Percentiles rank a stretch among this genome's conserved stretches.
phyloP scores from a whole-genome alignment of 192 early-diverging fungal genomes.

The Entomortierella beljakovae region DNA sequence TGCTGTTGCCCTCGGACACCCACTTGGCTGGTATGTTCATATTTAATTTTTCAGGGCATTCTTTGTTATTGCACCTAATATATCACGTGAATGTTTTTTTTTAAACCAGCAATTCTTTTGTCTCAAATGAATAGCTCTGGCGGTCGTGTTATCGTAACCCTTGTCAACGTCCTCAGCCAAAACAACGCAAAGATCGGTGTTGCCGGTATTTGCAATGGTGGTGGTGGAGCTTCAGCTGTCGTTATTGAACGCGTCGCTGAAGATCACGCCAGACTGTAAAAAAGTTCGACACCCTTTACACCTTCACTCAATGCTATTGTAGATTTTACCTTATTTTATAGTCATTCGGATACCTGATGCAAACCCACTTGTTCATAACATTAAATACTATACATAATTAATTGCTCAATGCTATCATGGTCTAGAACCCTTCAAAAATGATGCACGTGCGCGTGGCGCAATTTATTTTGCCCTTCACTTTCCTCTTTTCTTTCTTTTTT shows the following conservation, averaged over 20 bases:
- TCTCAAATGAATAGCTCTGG: constrained; percentile 66
- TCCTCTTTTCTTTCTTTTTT: neutral
- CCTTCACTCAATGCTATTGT: too few relatives aligned
- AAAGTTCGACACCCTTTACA: too few relatives aligned
- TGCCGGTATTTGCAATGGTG: constrained; percentile 97
- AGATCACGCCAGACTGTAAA: constrained; percentile 49
- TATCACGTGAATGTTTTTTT: neutral
- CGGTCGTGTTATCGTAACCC: constrained; percentile 87
- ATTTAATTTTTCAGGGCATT: neutral
- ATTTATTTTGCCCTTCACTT: neutral
- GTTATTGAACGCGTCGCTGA: constrained; percentile 66
- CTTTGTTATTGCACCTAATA: neutral
- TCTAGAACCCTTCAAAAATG: too few relatives aligned
- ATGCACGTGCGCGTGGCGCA: too few relatives aligned
- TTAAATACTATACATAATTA: too few relatives aligned
- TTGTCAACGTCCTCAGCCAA: constrained; percentile 79
- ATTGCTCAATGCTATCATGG: neutral
- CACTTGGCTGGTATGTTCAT: constrained; percentile 82
- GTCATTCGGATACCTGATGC: too few relatives aligned
- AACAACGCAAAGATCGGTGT: constrained; percentile 83
- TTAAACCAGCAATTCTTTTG: neutral
- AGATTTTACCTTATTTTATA: too few relatives aligned
- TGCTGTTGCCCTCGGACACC: constrained; percentile 97
- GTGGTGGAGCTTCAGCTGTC: constrained; percentile 92
- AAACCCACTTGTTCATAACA: too few relatives aligned